These are phyloP conservation scores for Hirsutella minnesotensis DNA, from an alignment of 2,329 filamentous ascomycete genomes.

Conservation along the genomic window DNA sequence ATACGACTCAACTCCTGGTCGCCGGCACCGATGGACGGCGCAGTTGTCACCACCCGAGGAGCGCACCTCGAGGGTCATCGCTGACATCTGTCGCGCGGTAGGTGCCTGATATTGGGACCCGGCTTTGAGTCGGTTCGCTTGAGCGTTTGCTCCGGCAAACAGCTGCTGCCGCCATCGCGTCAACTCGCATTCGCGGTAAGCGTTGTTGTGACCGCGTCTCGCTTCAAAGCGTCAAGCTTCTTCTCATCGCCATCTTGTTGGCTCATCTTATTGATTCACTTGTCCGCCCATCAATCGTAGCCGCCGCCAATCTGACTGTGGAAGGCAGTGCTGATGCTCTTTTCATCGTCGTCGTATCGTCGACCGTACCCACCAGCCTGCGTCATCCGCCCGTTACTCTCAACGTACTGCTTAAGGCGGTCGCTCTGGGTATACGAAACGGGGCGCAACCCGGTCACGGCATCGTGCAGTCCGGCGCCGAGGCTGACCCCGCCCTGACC, in stretches of 20 bases:
- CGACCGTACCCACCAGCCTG: constrained; percentile 58
- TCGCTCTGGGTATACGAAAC: constrained; percentile 53
- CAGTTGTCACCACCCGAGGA: background rate
- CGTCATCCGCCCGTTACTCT: constrained; percentile 63
- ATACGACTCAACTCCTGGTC: too few species aligned
- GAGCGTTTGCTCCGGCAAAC: background rate
- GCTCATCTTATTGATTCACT: constrained; percentile 10
- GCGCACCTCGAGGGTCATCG: background rate
- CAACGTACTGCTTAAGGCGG: constrained; percentile 87
- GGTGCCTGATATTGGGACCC: background rate
- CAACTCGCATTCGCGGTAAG: background rate
- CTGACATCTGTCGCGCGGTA: background rate
- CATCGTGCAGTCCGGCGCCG: constrained; percentile 63
- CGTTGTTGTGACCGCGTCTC: background rate
- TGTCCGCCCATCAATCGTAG: constrained; percentile 33
- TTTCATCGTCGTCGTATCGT: constrained; percentile 79
- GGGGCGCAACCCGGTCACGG: constrained; percentile 52
- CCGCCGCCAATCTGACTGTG: constrained; percentile 77
- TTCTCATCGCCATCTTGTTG: constrained; percentile 15
- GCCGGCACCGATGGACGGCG: too few species aligned
- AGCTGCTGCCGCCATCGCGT: background rate
- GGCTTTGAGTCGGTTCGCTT: background rate
- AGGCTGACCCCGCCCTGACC: constrained; percentile 83
- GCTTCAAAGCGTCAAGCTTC: constrained; percentile 10
- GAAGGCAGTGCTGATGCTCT: constrained; percentile 93